Evolutionary conservation across 108 stramenopile species (phyloP).

Genomic region (Pelagomonas calceolata): DNA sequence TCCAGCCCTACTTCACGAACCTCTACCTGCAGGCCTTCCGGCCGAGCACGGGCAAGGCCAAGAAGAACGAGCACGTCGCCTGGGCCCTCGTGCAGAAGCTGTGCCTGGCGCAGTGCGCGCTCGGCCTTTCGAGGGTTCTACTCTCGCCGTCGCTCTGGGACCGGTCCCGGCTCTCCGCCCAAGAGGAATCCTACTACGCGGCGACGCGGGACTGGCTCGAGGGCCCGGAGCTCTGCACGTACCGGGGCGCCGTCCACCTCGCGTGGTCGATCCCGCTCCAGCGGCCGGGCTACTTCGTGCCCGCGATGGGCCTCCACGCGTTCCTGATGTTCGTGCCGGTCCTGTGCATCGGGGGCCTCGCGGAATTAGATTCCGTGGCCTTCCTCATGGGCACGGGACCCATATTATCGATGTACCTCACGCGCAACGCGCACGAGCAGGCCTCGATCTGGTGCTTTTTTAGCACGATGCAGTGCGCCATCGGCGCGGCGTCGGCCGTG

Average conservation of each 20-base stretch:
- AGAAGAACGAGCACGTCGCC: not conserved
- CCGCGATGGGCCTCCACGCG: slow-evolving; percentile 2
- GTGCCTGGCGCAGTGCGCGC: not conserved
- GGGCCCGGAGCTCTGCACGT: slow-evolving; percentile 18
- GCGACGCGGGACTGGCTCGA: slow-evolving; percentile 11
- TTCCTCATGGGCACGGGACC: slow-evolving; percentile 15
- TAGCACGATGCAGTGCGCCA: slow-evolving; percentile 4
- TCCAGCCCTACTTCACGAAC: slow-evolving; percentile 19
- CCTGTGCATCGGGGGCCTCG: not conserved
- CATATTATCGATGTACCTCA: not conserved
- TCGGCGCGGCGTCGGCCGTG: not conserved
- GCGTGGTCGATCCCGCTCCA: slow-evolving; percentile 18
- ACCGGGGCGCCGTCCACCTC: slow-evolving; percentile 1
- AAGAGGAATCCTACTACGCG: not conserved
- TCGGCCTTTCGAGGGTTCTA: not conserved
- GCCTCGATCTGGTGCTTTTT: slow-evolving; percentile 21
- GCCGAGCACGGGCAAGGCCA: not conserved
- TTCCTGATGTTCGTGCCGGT: slow-evolving; percentile 21
- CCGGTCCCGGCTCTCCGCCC: not conserved
- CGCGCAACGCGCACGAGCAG: slow-evolving; percentile 12
- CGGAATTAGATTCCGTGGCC: not conserved
- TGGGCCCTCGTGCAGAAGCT: not conserved
- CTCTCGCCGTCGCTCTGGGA: not conserved
- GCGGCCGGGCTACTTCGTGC: slow-evolving; percentile 6
- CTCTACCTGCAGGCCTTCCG: not conserved